Evolutionary conservation across 1,284 basidiomycete species (phyloP).

Genomic region (Cutaneotrichosporon cyanovorans): DNA sequence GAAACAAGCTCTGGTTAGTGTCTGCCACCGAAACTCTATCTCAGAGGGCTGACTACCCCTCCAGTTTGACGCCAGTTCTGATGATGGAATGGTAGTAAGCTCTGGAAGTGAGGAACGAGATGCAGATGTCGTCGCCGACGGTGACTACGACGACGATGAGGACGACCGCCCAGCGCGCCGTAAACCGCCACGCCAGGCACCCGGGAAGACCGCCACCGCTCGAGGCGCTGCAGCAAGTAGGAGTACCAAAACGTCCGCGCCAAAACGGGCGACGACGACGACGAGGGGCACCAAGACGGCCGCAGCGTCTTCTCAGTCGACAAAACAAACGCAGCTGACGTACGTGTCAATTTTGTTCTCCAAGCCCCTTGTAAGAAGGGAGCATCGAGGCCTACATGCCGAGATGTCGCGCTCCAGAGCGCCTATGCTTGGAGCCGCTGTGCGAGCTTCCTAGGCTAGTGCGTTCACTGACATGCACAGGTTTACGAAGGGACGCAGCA

Average conservation of each 20-base stretch:
- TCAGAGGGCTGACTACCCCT: not conserved
- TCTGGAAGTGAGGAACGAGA: no score
- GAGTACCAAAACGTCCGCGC: not conserved
- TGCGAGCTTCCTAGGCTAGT: not conserved
- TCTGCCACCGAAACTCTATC: no score
- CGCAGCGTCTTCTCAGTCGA: not conserved
- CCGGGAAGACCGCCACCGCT: not conserved
- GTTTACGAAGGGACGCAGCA: conserved; percentile 2
- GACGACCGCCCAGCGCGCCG: not conserved
- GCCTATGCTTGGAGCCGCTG: no score
- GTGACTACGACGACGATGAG: not conserved
- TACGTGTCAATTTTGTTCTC: not conserved
- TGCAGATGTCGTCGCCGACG: no score
- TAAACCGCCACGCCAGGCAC: conserved; percentile 1
- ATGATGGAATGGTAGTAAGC: no score
- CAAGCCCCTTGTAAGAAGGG: not conserved
- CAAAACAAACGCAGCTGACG: conserved; percentile 8
- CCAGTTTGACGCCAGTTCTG: conserved; percentile 8
- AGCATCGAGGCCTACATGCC: no score
- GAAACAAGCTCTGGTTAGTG: conserved; percentile 2
- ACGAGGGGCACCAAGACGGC: conserved; percentile 1
- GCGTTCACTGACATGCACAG: not conserved
- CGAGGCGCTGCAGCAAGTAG: not conserved
- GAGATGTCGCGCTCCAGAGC: no score
- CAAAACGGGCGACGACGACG: not conserved